Evolutionary conservation across 2,329 filamentous ascomycete species (phyloP).

Genomic region (Magnaporthiopsis poae): DNA sequence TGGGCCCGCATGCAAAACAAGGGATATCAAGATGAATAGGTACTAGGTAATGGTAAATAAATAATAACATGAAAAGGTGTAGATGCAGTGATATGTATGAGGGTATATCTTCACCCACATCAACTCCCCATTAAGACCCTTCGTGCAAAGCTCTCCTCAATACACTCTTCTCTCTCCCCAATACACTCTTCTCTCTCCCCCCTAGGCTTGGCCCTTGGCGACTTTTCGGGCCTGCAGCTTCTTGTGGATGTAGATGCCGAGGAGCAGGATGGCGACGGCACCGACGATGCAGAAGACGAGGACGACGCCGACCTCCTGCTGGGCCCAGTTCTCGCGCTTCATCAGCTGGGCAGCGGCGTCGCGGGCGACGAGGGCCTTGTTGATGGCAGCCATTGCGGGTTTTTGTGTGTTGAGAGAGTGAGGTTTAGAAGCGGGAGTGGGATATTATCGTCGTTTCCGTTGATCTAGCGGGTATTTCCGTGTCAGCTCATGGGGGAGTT

Average conservation of each 20-base stretch:
- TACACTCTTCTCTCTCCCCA: too few species aligned
- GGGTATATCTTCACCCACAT: not conserved
- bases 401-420: conserved; percentile 2
- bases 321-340: conserved; percentile 40
- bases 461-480: not conserved
- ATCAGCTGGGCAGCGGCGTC: conserved; percentile 1
- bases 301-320: conserved; percentile 47
- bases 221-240: conserved; percentile 22
- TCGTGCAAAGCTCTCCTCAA: not conserved
- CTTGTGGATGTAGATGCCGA: conserved; percentile 35
- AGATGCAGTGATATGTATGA: not conserved
- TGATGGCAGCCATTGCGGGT: conserved; percentile 4
- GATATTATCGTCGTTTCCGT: not conserved
- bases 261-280: conserved; percentile 40
- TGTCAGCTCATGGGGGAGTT: not conserved
- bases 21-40: not conserved
- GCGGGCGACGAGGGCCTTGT: not conserved
- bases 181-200: too few species aligned
- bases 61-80: not conserved
- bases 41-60: not conserved
- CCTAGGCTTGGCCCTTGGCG: conserved; percentile 9
- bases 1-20: not conserved
- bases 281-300: conserved; percentile 54
- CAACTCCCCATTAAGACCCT: not conserved
- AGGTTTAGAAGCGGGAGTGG: not conserved